Percentiles rank a stretch among this genome's conserved stretches.
Conservation (phyloP, 2,329 filamentous ascomycete species). For the Cercospora janseana region DNA sequence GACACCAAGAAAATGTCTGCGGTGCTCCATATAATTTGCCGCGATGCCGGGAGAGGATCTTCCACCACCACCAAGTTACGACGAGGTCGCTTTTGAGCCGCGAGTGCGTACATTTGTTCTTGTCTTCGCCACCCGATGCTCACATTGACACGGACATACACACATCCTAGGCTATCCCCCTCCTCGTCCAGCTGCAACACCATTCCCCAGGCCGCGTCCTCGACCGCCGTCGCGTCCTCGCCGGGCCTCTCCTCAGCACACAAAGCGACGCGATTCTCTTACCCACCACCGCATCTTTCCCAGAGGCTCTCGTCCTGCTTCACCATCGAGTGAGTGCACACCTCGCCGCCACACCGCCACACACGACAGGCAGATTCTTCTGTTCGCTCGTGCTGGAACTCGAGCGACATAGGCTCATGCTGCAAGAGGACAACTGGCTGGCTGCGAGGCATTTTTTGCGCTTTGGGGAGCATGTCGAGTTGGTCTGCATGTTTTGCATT, state of each 20-base stretch:
- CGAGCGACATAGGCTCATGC: slow-evolving; percentile 9
- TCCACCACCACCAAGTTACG: too few relatives aligned
- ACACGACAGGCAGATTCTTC: slow-evolving; percentile 8
- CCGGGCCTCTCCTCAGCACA: not conserved
- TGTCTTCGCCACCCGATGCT: not conserved
- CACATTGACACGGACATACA: not conserved
- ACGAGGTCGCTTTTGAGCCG: not conserved
- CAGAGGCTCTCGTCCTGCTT: not conserved
- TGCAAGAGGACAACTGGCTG: slow-evolving; percentile 19
- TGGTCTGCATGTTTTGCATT: slow-evolving; percentile 17
- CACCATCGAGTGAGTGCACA: slow-evolving; percentile 10
- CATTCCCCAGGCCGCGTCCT: slow-evolving; percentile 4
- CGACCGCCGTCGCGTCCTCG: slow-evolving; percentile 7
- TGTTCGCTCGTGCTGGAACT: slow-evolving; percentile 4
- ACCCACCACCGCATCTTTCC: slow-evolving; percentile 4
- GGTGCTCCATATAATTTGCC: too few relatives aligned
- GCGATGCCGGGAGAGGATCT: too few relatives aligned
- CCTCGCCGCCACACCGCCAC: not conserved
- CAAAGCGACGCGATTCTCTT: slow-evolving; percentile 14
- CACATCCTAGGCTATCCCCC: slow-evolving; percentile 3
- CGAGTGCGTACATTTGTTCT: slow-evolving; percentile 1
- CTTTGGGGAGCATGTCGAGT: slow-evolving; percentile 6
- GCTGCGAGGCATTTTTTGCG: slow-evolving; percentile 18
- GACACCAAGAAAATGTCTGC: too few relatives aligned
- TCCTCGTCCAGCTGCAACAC: slow-evolving; percentile 17